Conservation (phyloP, 805 yeast genomes). For the Ogataea saltuana region DNA sequence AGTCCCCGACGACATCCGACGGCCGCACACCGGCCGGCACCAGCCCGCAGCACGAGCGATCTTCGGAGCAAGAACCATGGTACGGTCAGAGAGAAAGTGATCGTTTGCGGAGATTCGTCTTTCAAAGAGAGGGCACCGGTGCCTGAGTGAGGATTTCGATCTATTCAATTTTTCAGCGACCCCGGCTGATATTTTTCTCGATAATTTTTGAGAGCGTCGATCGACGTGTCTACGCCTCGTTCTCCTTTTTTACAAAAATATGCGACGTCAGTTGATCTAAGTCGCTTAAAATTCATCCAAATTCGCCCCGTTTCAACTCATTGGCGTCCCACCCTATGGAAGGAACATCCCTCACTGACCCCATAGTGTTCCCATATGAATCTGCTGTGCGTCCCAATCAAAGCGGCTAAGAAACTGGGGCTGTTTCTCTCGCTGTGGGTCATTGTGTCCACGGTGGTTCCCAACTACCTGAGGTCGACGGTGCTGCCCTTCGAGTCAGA, state of each 20-base stretch:
- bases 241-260: neutral
- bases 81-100: too few relatives aligned
- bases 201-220: neutral
- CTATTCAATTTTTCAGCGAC: neutral
- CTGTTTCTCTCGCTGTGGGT: slow-evolving; percentile 12
- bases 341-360: neutral
- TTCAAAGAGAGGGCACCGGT: too few relatives aligned
- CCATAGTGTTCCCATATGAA: too few relatives aligned
- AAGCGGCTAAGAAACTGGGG: slow-evolving; percentile 9
- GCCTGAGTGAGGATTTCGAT: neutral
- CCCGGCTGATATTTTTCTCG: neutral
- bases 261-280: too few relatives aligned
- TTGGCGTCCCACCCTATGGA: too few relatives aligned
- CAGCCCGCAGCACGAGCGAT: too few relatives aligned
- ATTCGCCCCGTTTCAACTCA: too few relatives aligned
- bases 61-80: too few relatives aligned
- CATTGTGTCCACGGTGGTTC: slow-evolving; percentile 14
- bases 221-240: slow-evolving; percentile 1
- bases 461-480: slow-evolving; percentile 2
- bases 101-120: neutral
- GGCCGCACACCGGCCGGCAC: too few relatives aligned
- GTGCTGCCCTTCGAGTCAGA: slow-evolving; percentile 3
- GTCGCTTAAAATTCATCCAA: too few relatives aligned
- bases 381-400: slow-evolving; percentile 7
- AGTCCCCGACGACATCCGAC: too few relatives aligned